Percentiles rank a stretch among this genome's conserved stretches.
phyloP scores from a whole-genome alignment of 495 filamentous ascomycete species.

The Cryomyces minteri region DNA sequence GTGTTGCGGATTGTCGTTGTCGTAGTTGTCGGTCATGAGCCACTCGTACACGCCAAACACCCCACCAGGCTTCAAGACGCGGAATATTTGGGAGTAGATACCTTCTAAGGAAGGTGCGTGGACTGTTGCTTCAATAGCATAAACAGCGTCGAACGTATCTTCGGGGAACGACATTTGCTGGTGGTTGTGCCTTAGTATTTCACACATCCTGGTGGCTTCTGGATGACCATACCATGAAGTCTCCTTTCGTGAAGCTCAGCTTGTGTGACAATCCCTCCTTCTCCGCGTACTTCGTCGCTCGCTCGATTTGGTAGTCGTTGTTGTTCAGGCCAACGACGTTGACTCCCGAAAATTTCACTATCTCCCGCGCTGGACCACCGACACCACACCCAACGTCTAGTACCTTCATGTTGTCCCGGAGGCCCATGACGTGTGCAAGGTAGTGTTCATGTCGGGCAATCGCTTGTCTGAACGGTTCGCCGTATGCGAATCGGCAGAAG shows the following conservation, averaged over 20 bases:
- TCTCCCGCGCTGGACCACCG: slow-evolving; percentile 92
- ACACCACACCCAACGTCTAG: slow-evolving; percentile 97
- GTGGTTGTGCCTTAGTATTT: not conserved
- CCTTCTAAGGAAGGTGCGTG: slow-evolving; percentile 91
- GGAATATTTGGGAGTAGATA: slow-evolving; percentile 86
- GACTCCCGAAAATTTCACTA: slow-evolving; percentile 81
- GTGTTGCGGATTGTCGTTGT: slow-evolving; percentile 76
- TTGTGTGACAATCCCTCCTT: slow-evolving; percentile 68
- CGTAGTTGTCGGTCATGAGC: slow-evolving; percentile 95
- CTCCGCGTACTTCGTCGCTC: slow-evolving; percentile 68
- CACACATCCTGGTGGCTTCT: not conserved
- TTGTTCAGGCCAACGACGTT: slow-evolving; percentile 93
- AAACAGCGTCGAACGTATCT: slow-evolving; percentile 86
- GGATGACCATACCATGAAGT: slow-evolving; percentile 61
- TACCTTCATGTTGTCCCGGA: slow-evolving; percentile 74
- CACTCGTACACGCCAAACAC: slow-evolving; percentile 97
- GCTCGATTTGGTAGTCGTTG: slow-evolving; percentile 98
- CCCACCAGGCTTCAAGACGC: slow-evolving; percentile 90
- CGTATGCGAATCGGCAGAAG: slow-evolving; percentile 88
- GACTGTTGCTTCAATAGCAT: slow-evolving; percentile 94
- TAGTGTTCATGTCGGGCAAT: slow-evolving; percentile 98
- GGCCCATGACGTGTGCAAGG: slow-evolving; percentile 76
- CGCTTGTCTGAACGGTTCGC: slow-evolving; percentile 79
- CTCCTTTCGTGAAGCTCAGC: slow-evolving; percentile 82
- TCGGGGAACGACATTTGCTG: slow-evolving; percentile 93